Base-by-base conservation (phyloP, 164 flowering plant genomes). In the Vitis rotundifolia region DNA sequence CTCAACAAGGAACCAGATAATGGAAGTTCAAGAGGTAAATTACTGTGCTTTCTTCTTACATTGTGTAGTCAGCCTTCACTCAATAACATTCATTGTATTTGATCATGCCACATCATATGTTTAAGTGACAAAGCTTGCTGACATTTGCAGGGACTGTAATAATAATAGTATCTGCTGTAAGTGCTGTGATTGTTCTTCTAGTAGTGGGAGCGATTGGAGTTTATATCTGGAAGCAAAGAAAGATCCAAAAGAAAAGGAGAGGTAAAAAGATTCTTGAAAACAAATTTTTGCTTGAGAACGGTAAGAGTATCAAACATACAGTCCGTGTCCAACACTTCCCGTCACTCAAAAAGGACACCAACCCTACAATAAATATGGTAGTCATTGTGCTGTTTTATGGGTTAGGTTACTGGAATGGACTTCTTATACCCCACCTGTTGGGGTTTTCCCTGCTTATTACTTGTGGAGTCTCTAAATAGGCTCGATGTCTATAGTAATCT, bases 401-500 rank as follows among this genome's bases (percentile, higher is more conserved):
- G 26, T 22, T 6, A 31, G 0, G 44, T 31, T 31, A 31, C 44
- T 31, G 44, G 44, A 31, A 31, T 31, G 44, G 44, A 31, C 44
- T 31, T 31, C 44, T 31, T 31, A 31, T 31, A 31, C 44, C 44
- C 44, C 44, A 31, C 44, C 44, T 31, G 44, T 31, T 31, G 44
- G 26, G 26, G 26, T 22, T 22, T 22, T 22, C 26, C 26, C 26
- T 1, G 26, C 26, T 22, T 22, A 22, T 22, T 22, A 22, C 26
- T 22, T 22, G 26, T 22, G 26, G 44, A 31, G 7, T 31, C 44
- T 31, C 8, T 31, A 31, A 31, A 6, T 31, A 66, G 89, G 87
- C 53, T 83, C 44, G 87, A 87, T 75, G 89, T 89, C 82, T 84
- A 77, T 77, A 91, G 89, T 73, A 94, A 91, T 76, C 89, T 88